Base-by-base conservation (phyloP, 192 early-diverging fungal genomes). In the Dimargaris cristalligena region DNA sequence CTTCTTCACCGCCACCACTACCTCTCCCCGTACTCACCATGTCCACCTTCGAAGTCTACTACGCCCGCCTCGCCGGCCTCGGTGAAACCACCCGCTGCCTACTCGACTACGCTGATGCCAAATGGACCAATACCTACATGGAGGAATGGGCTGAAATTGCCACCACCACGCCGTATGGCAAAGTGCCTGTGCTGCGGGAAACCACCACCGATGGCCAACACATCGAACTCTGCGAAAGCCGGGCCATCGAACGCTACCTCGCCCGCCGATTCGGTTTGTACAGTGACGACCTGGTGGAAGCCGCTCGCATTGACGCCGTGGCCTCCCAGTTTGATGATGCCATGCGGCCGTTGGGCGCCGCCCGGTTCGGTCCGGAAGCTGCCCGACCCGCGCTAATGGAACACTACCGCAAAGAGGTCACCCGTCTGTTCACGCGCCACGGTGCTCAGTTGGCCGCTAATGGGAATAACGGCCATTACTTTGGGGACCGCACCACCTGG, bases 191-290 rank as follows among this genome's bases (percentile, higher is more conserved):
- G 9, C 22, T 66, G 0, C 59, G 50, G 34, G 64, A 70, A 55
- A 63, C 64, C 34, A 52, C 52, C 14, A 23, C 30, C 2, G 16
- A 52, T 34, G 61, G 65, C 38, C 55, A 45, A 4, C 54, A 61
- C 18, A 48, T 70, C 52, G 62, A 64, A 26, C 22, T 70, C 4
- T 25, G 54, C 34, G 63, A 70, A 46, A 38, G 61, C 31, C n/a
- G 30, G 14, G 61, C 59, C 8, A 66, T 70, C 26, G 68, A 70
- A 45, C 61, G 68, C 34, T 60, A 70, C 55, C 46, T 70, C 2
- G 54, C 64, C 23, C 31, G 45, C 35, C 62, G 65, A 45, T 70
- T 70, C 61, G 34, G 52, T 20, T 32, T 70, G 3, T 10, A 54
- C 1, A 61, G 68, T 16, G 6, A 10, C 38, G 8, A 41, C 16